Conservation (phyloP, 1,284 basidiomycete species). For the Tremellales sp. region DNA sequence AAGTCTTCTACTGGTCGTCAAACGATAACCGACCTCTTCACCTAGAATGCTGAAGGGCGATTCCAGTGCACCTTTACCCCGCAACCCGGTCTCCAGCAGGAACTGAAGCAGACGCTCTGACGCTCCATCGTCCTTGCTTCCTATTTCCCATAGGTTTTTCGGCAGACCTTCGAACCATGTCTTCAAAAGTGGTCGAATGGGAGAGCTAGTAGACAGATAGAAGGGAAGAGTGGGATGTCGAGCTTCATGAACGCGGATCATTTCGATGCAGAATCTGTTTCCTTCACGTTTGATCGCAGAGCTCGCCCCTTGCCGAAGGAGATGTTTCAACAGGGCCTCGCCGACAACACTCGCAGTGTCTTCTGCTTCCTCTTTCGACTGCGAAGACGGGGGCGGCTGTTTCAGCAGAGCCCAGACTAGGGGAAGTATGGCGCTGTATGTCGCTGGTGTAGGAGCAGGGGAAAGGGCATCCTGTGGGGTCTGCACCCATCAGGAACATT, state of each 20-base stretch:
- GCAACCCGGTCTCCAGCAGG: slow-evolving; percentile 26
- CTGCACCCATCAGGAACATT: slow-evolving; percentile 9
- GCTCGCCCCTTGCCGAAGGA: slow-evolving; percentile 47
- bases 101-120: slow-evolving; percentile 56
- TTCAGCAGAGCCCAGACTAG: slow-evolving; percentile 78
- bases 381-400: slow-evolving; percentile 35
- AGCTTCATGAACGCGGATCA: slow-evolving; percentile 59
- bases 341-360: slow-evolving; percentile 27
- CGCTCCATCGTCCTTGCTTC: slow-evolving; percentile 55
- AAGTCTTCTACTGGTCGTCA: too few species aligned
- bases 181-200: slow-evolving; percentile 17
- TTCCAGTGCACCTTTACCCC: slow-evolving; percentile 19
- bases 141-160: slow-evolving; percentile 76
- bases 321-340: slow-evolving; percentile 30
- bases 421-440: slow-evolving; percentile 69
- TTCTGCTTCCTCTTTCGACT: slow-evolving; percentile 12
- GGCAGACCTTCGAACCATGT: slow-evolving; percentile 62
- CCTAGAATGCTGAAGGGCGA: slow-evolving; percentile 12
- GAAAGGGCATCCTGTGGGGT: slow-evolving; percentile 40
- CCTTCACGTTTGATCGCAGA: slow-evolving; percentile 49
- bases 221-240: slow-evolving; percentile 37
- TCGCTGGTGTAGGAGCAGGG: slow-evolving; percentile 56
- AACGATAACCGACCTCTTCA: slow-evolving; percentile 2
- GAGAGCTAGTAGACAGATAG: slow-evolving; percentile 29
- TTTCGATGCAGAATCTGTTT: slow-evolving; percentile 65